Conservation (phyloP, 306 rosid species). For the Dalbergia cochinchinensis region DNA sequence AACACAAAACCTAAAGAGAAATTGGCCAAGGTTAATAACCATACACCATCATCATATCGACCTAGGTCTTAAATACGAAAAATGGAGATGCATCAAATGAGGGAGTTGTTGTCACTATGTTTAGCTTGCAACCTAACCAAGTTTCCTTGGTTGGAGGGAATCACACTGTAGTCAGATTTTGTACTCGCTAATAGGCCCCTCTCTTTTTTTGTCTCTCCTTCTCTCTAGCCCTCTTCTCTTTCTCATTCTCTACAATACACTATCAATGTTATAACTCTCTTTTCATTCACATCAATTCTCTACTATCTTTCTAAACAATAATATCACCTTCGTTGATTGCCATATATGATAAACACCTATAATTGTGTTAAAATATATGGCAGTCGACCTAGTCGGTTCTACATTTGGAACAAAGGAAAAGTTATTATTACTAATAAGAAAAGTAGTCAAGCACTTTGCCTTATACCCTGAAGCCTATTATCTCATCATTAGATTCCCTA, state of each 20-base stretch:
- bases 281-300: background rate
- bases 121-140: slow-evolving; percentile 53
- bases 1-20: background rate
- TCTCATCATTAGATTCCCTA: slow-evolving; percentile 49
- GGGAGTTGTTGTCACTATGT: slow-evolving; percentile 63
- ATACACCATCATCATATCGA: slow-evolving; percentile 48
- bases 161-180: slow-evolving; percentile 86
- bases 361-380: slow-evolving; percentile 31
- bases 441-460: slow-evolving; percentile 36
- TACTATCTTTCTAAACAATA: background rate
- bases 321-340: too few species aligned
- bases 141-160: slow-evolving; percentile 85
- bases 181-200: slow-evolving; percentile 63
- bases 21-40: background rate
- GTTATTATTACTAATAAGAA: slow-evolving; percentile 1
- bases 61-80: slow-evolving; percentile 36
- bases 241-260: background rate
- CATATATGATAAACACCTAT: too few species aligned
- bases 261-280: background rate
- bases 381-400: slow-evolving; percentile 31
- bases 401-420: slow-evolving; percentile 38
- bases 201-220: slow-evolving; percentile 17
- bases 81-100: slow-evolving; percentile 78
- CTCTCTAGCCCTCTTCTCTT: background rate
- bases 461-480: slow-evolving; percentile 46